These are phyloP conservation scores for Cyclanthera cordifolia DNA, from an alignment of 306 rosid species.

Conservation along the genomic window DNA sequence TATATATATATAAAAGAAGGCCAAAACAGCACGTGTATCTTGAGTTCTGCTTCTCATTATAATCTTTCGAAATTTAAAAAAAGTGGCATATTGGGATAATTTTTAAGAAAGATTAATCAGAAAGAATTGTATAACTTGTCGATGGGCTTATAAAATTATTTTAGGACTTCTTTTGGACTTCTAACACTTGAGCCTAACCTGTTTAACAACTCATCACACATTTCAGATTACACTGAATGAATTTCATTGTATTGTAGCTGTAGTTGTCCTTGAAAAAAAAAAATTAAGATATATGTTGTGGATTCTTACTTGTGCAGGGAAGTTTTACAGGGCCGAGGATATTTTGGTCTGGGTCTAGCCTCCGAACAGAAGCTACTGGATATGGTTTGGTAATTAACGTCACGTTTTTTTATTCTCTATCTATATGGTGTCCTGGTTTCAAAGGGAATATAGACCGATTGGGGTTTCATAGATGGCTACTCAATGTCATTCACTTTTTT, in stretches of 20 bases:
- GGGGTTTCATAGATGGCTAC: neutral
- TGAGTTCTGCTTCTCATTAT: neutral
- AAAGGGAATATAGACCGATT: neutral
- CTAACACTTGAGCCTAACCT: neutral
- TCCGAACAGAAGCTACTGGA: conserved; percentile 98
- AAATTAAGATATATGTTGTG: conserved; percentile 15
- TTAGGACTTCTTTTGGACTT: neutral
- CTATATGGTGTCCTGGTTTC: conserved; percentile 13
- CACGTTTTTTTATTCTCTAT: conserved; percentile 10
- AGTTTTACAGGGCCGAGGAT: conserved; percentile 97
- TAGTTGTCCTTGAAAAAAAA: neutral
- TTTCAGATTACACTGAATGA: conserved; percentile 13
- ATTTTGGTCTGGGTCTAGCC: conserved; percentile 99
- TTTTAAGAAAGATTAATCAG: neutral
- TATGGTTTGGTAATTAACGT: conserved; percentile 82
- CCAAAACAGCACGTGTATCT: conserved; percentile 11
- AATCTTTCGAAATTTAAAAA: neutral
- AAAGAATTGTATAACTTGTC: neutral
- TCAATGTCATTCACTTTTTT: neutral
- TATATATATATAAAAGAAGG: neutral
- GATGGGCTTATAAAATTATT: neutral
- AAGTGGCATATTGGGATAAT: neutral
- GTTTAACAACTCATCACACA: neutral
- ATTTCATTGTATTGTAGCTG: neutral
- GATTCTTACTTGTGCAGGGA: conserved; percentile 72